A percentile compares a stretch with the other conserved stretches of the same genome.
Evolutionary conservation across 805 yeast genomes (phyloP).

Genomic region (Cyberlindnera mississippiensis): DNA sequence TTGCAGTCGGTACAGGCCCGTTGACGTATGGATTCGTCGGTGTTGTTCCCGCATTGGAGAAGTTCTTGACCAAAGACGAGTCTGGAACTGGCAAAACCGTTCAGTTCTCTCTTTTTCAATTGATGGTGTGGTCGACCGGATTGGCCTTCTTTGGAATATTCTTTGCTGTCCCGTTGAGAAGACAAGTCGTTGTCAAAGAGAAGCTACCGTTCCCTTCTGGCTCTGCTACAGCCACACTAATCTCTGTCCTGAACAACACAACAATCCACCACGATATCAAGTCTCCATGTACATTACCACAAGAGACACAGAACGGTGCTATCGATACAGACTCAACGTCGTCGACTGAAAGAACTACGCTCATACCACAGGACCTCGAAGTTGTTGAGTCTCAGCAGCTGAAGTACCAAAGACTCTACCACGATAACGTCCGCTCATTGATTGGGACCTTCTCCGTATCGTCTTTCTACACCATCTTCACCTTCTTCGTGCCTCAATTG

Average conservation of each 20-base stretch:
- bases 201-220: conserved; percentile 93
- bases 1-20: conserved; percentile 97
- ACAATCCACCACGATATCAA: conserved; percentile 43
- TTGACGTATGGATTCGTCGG: conserved; percentile 94
- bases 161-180: conserved; percentile 85
- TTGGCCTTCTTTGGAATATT: conserved; percentile 93
- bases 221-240: conserved; percentile 84
- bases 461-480: conserved; percentile 62
- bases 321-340: conserved; percentile 18
- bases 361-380: conserved; percentile 23
- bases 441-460: conserved; percentile 61
- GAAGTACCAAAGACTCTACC: conserved; percentile 34
- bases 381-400: conserved; percentile 24
- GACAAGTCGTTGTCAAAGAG: conserved; percentile 82
- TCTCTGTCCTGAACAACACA: conserved; percentile 72
- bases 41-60: conserved; percentile 92
- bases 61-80: conserved; percentile 74
- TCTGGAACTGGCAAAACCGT: conserved; percentile 49
- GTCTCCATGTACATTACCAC: conserved; percentile 7
- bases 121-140: conserved; percentile 80
- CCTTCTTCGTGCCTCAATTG: conserved; percentile 72
- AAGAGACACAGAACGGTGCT: no score
- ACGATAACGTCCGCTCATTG: conserved; percentile 58
- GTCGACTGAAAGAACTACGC: conserved; percentile 13
- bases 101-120: conserved; percentile 42